Base-by-base conservation (phyloP, 192 early-diverging fungal species). In the Lunasporangiospora selenospora region DNA sequence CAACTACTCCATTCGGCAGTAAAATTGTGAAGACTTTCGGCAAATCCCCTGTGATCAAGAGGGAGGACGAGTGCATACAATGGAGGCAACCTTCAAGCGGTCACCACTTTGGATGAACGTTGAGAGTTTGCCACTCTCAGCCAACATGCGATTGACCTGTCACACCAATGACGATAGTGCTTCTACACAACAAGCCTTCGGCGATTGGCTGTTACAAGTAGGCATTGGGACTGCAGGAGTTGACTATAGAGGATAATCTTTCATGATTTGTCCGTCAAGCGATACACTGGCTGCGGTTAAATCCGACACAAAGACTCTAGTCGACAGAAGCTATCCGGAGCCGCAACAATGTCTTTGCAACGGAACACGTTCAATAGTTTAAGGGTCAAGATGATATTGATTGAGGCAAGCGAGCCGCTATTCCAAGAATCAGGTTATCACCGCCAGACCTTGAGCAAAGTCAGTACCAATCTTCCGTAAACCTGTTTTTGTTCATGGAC, bases 1-100 rank as follows among this genome's bases (percentile, higher is more conserved):
- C 43, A 64, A 56, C 55, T 31, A 16, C 53, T 18, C 4, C 19
- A 10, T 32, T 33, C 31, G 50, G 39, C 32, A 31, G 29, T 11
- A 18, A 67, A 19, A 58, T 52, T 44, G 15, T 37, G 7, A 44
- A 66, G 23, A 53, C 27, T 37, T 24, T 53, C 32, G 52, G 23
- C 15, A 34, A 53, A 24, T 58, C 54, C 45, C 53, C 19, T n/a
- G n/a, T n/a, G n/a, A n/a, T n/a, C n/a, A n/a, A 40, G 9, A n/a
- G 30, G 54, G 18, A 49, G 33, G 15, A 16, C 24, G 29, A 7
- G 4, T 12, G n/a, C 27, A 66, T 12, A 58, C 58, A 29, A 30
- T 66, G 5, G 10, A 12, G 4, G 12, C 30, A n/a, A n/a, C n/a
- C n/a, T n/a, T n/a, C n/a, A n/a, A n/a, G n/a, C n/a, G n/a, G n/a